Percentiles rank a stretch among this genome's conserved stretches.
Conservation (phyloP, 352 stramenopile species). For the Phytophthora tentaculata region DNA sequence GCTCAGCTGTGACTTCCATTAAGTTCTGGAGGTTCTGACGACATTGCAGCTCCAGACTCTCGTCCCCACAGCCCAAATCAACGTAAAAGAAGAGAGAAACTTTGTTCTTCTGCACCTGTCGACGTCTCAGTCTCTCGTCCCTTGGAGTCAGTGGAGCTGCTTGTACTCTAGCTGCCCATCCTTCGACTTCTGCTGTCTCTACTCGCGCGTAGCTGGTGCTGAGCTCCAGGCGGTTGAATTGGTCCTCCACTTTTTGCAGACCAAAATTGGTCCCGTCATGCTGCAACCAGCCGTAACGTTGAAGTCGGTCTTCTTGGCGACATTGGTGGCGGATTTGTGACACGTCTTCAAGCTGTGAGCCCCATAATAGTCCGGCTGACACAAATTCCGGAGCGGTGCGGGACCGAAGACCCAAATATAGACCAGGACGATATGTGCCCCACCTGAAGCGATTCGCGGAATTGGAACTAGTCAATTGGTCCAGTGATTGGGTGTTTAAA, state of each 20-base stretch:
- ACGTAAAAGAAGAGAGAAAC: conserved; percentile 86
- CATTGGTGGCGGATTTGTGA: conserved; percentile 79
- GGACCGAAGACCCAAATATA: conserved; percentile 85
- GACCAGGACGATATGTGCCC: conserved; percentile 76
- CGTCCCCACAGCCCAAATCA: conserved; percentile 76
- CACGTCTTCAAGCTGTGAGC: conserved; percentile 68
- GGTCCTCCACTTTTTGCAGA: conserved; percentile 68
- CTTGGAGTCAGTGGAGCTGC: conserved; percentile 48
- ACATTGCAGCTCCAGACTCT: conserved; percentile 57
- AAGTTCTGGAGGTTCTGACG: conserved; percentile 57
- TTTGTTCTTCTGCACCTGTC: conserved; percentile 52
- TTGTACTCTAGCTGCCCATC: conserved; percentile 60
- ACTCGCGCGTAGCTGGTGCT: conserved; percentile 60
- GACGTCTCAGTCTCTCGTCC: conserved; percentile 49
- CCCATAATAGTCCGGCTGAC: conserved; percentile 78
- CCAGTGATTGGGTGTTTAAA: conserved; percentile 46
- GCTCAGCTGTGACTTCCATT: conserved; percentile 56
- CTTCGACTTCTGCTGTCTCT: conserved; percentile 37
- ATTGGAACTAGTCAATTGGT: conserved; percentile 42
- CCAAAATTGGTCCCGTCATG: conserved; percentile 76
- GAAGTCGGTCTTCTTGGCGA: conserved; percentile 75
- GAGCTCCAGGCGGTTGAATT: conserved; percentile 75
- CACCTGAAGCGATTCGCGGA: conserved; percentile 54
- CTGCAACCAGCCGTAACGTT: conserved; percentile 83
- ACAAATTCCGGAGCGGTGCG: conserved; percentile 68